A percentile compares a stretch with the other conserved stretches of the same genome.
These are phyloP conservation scores for Nigrospora osmanthi DNA, from an alignment of 2,329 filamentous ascomycete species.

Conservation along the genomic window DNA sequence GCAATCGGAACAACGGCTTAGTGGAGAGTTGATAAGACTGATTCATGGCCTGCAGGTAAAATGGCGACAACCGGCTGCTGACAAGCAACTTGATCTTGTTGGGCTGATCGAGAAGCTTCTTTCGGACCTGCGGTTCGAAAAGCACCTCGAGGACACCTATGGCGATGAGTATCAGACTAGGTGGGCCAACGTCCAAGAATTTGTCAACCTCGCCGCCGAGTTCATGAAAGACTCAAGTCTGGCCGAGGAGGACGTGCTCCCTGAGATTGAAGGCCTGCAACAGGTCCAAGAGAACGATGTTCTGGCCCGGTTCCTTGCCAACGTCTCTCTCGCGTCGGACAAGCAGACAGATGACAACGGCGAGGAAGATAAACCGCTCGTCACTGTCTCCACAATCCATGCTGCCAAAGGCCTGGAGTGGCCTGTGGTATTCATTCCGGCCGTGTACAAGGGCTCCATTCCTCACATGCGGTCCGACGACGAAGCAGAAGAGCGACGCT, in stretches of 20 bases:
- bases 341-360: constrained; percentile 56
- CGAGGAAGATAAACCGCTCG: constrained; percentile 48
- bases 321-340: constrained; percentile 79
- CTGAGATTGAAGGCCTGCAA: constrained; percentile 63
- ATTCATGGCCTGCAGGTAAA: constrained; percentile 29
- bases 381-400: constrained; percentile 94
- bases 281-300: constrained; percentile 57
- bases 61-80: constrained; percentile 18
- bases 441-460: constrained; percentile 82
- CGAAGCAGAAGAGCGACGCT: constrained; percentile 73
- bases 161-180: constrained; percentile 62
- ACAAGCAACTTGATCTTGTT: constrained; percentile 30
- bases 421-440: constrained; percentile 90
- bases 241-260: constrained; percentile 46
- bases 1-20: constrained; percentile 44
- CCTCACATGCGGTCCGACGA: constrained; percentile 85
- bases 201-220: constrained; percentile 73
- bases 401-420: constrained; percentile 94
- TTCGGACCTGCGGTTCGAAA: constrained; percentile 62
- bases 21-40: constrained; percentile 36
- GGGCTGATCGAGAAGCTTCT: constrained; percentile 45
- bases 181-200: constrained; percentile 85
- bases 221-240: constrained; percentile 42
- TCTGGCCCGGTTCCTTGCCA: constrained; percentile 77
- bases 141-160: constrained; percentile 65